These are phyloP conservation scores for Pythium sukuiense DNA, from an alignment of 352 stramenopile species.

Conservation along the genomic window DNA sequence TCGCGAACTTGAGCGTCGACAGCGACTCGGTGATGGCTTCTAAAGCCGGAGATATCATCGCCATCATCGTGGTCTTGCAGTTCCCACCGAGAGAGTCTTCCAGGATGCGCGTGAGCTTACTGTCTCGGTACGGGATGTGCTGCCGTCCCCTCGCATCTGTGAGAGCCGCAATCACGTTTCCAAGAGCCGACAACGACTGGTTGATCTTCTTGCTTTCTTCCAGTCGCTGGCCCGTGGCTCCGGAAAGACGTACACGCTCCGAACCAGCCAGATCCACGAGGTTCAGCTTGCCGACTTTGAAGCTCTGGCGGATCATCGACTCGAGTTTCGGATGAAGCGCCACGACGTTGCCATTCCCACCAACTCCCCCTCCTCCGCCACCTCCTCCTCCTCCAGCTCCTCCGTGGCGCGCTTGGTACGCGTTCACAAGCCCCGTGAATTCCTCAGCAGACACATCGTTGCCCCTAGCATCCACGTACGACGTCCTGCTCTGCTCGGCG, in stretches of 20 bases:
- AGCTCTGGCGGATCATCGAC: slow-evolving; percentile 90
- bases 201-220: slow-evolving; percentile 95
- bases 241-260: slow-evolving; percentile 86
- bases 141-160: slow-evolving; percentile 84
- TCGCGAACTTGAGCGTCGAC: slow-evolving; percentile 94
- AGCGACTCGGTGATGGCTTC: slow-evolving; percentile 91
- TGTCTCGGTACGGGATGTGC: slow-evolving; percentile 94
- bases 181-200: slow-evolving; percentile 87
- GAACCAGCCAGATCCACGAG: slow-evolving; percentile 92
- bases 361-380: slow-evolving; percentile 14
- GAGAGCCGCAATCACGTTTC: slow-evolving; percentile 90
- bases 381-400: slow-evolving; percentile 10
- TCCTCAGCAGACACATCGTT: slow-evolving; percentile 83
- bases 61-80: slow-evolving; percentile 97
- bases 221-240: slow-evolving; percentile 83
- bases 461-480: slow-evolving; percentile 83
- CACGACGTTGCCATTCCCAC: slow-evolving; percentile 23
- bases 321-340: slow-evolving; percentile 77
- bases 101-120: slow-evolving; percentile 92
- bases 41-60: slow-evolving; percentile 92
- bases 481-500: slow-evolving; percentile 91
- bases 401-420: slow-evolving; percentile 57
- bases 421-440: slow-evolving; percentile 83
- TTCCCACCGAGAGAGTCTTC: slow-evolving; percentile 89
- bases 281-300: slow-evolving; percentile 95